Evolutionary conservation across 2,329 filamentous ascomycete species (phyloP), one percentile per base, ranked within the genome.

Genomic region (Ophiostoma quercus): DNA sequence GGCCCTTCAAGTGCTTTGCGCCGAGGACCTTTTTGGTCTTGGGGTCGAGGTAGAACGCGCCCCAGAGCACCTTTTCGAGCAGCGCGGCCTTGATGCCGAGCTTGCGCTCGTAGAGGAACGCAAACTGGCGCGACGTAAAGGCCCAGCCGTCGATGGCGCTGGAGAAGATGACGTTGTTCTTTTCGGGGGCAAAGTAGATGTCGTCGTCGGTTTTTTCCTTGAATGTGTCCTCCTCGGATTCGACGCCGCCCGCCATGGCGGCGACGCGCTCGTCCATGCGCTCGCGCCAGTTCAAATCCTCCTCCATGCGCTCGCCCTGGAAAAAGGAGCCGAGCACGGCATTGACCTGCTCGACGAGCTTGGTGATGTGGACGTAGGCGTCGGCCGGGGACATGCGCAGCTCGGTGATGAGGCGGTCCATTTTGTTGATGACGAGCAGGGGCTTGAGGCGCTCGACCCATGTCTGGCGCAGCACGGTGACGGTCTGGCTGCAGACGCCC

Each of bases 71-170:
- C 77, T 95, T 97, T 79, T 99, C 94, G 77, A 99, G 85, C 0
- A 92, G 81, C 34, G 88, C 88, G 66, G 94, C 87, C 80, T 97
- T 98, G 79, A 98, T 96, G 16, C 95, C 94, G 7, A 99, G 85
- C 79, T 99, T 99, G 83, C 94, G 96, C 80, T 98, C 94, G 77
- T 98, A 99, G 37, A 98, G 82, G 51, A 87, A 87, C 22, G 95
- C 94, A 77, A 99, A 99, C 76, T 99, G 95, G 67, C 93, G 88
- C 67, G 97, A 90, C 0, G 95, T 99, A 76, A 99, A 99, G 2
- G 95, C 95, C 95, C 95, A 99, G n/a, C 95, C 95, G 77, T 99
- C 95, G 70, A 97, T 90, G 71, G 95, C 95, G 78, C 94, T 98
- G 82, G 92, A 93, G 79, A 99, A 99, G 73, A 99, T 98, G 78